These are phyloP conservation scores for Fraxinus excelsior DNA, from an alignment of 257 asterid species.

Conservation along the genomic window DNA sequence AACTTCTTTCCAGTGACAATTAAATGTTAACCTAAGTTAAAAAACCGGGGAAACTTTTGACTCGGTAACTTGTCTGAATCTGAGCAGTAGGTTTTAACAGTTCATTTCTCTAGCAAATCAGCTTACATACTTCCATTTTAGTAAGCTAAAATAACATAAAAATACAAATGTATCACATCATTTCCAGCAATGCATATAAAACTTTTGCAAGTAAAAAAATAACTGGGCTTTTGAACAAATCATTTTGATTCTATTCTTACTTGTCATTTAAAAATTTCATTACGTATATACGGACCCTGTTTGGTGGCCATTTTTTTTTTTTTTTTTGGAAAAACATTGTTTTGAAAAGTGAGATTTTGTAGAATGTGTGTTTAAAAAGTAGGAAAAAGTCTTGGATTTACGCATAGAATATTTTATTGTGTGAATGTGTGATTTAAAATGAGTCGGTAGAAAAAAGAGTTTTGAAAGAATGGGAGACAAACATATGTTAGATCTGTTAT, in stretches of 20 bases:
- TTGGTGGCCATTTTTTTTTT: too few relatives aligned
- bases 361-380: too few relatives aligned
- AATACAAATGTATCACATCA: background rate
- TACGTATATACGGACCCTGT: too few relatives aligned
- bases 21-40: background rate
- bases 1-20: conserved; percentile 11
- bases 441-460: too few relatives aligned
- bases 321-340: too few relatives aligned
- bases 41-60: background rate
- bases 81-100: background rate
- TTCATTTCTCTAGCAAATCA: background rate
- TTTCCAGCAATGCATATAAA: background rate
- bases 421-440: too few relatives aligned
- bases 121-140: background rate
- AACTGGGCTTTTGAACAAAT: background rate
- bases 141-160: background rate
- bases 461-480: too few relatives aligned
- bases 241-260: background rate
- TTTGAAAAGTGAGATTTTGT: too few relatives aligned
- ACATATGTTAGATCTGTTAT: background rate
- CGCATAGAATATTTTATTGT: too few relatives aligned
- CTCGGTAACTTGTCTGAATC: background rate
- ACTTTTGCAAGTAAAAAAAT: background rate
- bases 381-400: too few relatives aligned
- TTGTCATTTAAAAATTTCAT: background rate